Base-by-base conservation (phyloP, 2,329 filamentous ascomycete species). In the Sarocladium brachiariae region DNA sequence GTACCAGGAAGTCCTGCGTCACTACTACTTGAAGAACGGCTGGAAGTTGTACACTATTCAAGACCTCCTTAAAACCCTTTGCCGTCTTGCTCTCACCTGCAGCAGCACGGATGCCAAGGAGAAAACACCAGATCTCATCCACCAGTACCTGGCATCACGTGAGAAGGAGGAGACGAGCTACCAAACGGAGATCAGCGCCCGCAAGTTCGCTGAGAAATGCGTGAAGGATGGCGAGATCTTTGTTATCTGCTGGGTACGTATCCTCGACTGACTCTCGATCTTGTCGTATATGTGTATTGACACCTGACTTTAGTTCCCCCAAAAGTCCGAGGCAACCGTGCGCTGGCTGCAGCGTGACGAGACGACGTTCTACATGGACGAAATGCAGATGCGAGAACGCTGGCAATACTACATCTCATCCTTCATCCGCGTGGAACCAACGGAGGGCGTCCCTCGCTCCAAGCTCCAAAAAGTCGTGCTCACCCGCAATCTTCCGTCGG, bases 341-440 rank as follows among this genome's bases (percentile, higher is more conserved):
- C 88, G 89, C 39, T 83, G 81, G 76, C 69, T 86, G 47, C 80
- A 82, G 58, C 76, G 79, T 49, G 81, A 85, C 47, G 83, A 86
- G 57, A 83, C 81, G 35, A 86, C 95, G 0, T 89, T 96, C 65
- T 90, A 93, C 59, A 85, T 86, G 61, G 89, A 95, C 57, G 89
- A 96, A 58, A 85, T 96, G 73, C 86, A 93, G 62, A 80, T 84
- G 48, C 84, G 85, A 51, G 84, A 89, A 55, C 78, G 83, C 34
- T 99, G 93, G 93, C 88, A 92, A 59, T 95, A 95, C 70, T 99
- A 99, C 65, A 89, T 96, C 52, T 91, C 92, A 16, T 90, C 91
- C 0, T 97, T 87, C 67, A 87, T 89, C 57, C 88, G 89, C 55
- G 80, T 91, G 21, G 89, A 96, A 61, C 87, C 89, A 2, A 99